Base-by-base conservation (phyloP, 2,329 filamentous ascomycete species). In the Neopestalotiopsis clavispora region DNA sequence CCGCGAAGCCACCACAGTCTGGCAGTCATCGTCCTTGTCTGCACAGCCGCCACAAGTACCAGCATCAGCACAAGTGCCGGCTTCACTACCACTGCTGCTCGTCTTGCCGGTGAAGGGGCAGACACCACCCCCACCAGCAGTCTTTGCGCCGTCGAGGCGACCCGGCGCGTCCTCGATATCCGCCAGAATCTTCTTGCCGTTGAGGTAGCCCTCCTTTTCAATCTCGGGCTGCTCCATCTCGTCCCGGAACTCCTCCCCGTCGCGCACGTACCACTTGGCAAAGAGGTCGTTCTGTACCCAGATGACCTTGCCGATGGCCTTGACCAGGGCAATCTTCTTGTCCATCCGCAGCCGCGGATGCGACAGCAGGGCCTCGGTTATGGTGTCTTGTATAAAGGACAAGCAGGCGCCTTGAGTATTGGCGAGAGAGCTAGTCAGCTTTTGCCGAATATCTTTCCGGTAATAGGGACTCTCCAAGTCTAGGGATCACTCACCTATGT, bases 251-350 rank as follows among this genome's bases (percentile, higher is more conserved):
- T 93, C 66, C 17, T 67, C 66, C 3, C 90, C 90, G 72, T 93
- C 90, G 42, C 87, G 84, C 45, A 93, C 88, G 74, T 94, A 92
- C 91, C 92, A 95, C 78, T 92, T 92, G n/a, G 92, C 91, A 78
- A 95, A 93, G 38, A 95, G 84, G 78, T 95, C 93, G 77, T 95
- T 95, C 80, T 95, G 93, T 73, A 95, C 94, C 92, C 93, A 95
- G 72, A 95, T 91, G 32, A 95, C 90, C 79, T 96, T 95, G 71
- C 89, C 89, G 28, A 95, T 84, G 0, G 93, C 93, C 77, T 91
- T 92, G 61, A 95, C 86, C 4, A 95, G 85, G 28, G 88, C 90
- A 20, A 92, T 90, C 81, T 95, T 95, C 79, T 87, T 87, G 68
- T 85, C 84, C 74, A 93, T 84, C 49, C 86, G 84, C 49, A 96